These are phyloP conservation scores for Hygrophoropsis aurantiaca DNA, from an alignment of 768 basidiomycete genomes.

Conservation along the genomic window DNA sequence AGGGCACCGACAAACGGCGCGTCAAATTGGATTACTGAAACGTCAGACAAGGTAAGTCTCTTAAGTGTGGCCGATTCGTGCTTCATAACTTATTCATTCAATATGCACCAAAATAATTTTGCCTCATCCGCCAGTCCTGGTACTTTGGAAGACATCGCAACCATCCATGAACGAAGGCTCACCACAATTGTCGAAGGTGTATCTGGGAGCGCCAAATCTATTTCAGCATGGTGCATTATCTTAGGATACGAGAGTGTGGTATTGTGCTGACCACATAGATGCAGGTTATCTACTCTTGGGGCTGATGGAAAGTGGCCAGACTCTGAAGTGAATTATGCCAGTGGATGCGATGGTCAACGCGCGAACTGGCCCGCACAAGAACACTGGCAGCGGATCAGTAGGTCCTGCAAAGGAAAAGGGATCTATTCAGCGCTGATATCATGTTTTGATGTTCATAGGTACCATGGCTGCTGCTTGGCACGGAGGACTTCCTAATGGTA, in stretches of 20 bases:
- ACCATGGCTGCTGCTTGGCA: conserved; percentile 58
- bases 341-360: conserved; percentile 59
- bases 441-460: conserved; percentile 28
- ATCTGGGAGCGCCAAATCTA: conserved; percentile 27
- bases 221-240: conserved; percentile 17
- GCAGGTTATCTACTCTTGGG: conserved; percentile 49
- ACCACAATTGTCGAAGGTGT: conserved; percentile 41
- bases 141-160: conserved; percentile 31
- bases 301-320: conserved; percentile 57
- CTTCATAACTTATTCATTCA: background rate
- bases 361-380: conserved; percentile 70
- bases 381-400: conserved; percentile 58
- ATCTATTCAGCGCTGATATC: conserved; percentile 3
- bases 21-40: too few relatives aligned
- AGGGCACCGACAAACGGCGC: too few relatives aligned
- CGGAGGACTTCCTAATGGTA: conserved; percentile 44
- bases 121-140: conserved; percentile 9
- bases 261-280: background rate
- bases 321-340: conserved; percentile 55
- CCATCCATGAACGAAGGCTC: conserved; percentile 38
- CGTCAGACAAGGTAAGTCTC: too few relatives aligned
- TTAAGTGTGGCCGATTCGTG: too few relatives aligned
- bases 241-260: background rate
- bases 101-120: background rate
- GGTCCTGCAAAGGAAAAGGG: conserved; percentile 12